Evolutionary conservation across 2,329 filamentous ascomycete species (phyloP).

Genomic region (Botrytis medusae): DNA sequence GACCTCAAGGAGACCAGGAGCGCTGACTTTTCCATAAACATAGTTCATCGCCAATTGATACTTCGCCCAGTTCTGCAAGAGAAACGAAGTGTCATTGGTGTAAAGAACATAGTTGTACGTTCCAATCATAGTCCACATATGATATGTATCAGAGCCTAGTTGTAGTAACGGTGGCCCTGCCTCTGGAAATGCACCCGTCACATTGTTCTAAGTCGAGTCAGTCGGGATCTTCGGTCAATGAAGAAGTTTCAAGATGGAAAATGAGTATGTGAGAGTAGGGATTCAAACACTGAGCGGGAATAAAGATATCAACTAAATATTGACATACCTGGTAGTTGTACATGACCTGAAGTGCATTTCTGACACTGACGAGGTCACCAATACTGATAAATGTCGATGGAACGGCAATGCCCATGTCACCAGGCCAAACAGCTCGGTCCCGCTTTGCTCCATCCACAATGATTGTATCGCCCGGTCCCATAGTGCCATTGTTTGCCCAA

Average conservation of each 20-base stretch:
- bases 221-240: not conserved
- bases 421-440: constrained; percentile 60
- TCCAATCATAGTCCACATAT: constrained; percentile 59
- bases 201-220: constrained; percentile 25
- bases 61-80: constrained; percentile 49
- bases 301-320: not conserved
- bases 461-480: constrained; percentile 37
- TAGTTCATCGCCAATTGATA: constrained; percentile 50
- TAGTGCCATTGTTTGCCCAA: constrained; percentile 43
- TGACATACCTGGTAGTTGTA: constrained; percentile 47
- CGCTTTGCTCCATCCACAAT: constrained; percentile 57
- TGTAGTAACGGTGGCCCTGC: constrained; percentile 34
- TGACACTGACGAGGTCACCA: constrained; percentile 50
- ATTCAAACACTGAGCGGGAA: not conserved
- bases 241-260: not conserved
- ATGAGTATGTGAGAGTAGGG: not conserved
- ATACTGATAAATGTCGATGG: constrained; percentile 56
- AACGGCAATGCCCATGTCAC: constrained; percentile 57
- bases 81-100: constrained; percentile 52
- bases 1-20: constrained; percentile 37
- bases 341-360: constrained; percentile 42
- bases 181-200: constrained; percentile 33
- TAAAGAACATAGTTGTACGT: constrained; percentile 59
- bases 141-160: constrained; percentile 51
- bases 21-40: constrained; percentile 46